Evolutionary conservation across 2,329 filamentous ascomycete genomes (phyloP), one percentile per base, ranked within the genome.

Genomic region (Colletotrichum simmondsii): DNA sequence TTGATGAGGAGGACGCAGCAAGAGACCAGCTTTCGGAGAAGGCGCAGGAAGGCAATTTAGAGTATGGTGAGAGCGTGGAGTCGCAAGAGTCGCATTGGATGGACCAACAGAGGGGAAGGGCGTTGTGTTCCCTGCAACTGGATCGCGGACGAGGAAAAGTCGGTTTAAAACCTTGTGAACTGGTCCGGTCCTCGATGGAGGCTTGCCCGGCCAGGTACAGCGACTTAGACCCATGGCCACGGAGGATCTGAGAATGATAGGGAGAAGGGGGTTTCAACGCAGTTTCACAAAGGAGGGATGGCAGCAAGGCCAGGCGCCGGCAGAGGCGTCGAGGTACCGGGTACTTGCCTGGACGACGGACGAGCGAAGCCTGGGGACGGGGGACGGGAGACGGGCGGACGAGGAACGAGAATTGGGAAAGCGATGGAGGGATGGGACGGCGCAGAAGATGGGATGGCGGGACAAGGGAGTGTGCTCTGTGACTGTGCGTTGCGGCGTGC

Each of bases 141-240:
- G 58, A 64, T 42, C 76, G 75, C 77, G 76, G 79, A 78, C 79
- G 79, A 79, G 75, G 77, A 80, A 80, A 80, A 79, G 78, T 78
- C 79, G 79, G 77, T 79, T 80, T 78, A 80, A 77, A 76, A 80
- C 78, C 68, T 63, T 71, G 71, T 71, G 67, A 71, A 54, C 61
- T 59, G 71, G 71, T 56, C 68, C 19, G 62, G 62, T 71, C 71
- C 57, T 60, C 59, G 57, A 73, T 58, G 52, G 49, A 71, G 71
- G 68, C 61, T 56, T 65, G 70, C 52, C 28, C 62, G 53, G 67
- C 71, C 62, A 73, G 62, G 71, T 73, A 73, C 61, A 22, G 65
- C 35, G 71, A 73, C 71, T 73, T 73, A 62, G 68, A 59, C 71
- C 68, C 71, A 73, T 73, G 57, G 42, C 35, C 35, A 62, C 59